A percentile compares a stretch with the other conserved stretches of the same genome.
These are phyloP conservation scores for Lyophyllum decastes DNA, from an alignment of 768 basidiomycete genomes.

Conservation along the genomic window DNA sequence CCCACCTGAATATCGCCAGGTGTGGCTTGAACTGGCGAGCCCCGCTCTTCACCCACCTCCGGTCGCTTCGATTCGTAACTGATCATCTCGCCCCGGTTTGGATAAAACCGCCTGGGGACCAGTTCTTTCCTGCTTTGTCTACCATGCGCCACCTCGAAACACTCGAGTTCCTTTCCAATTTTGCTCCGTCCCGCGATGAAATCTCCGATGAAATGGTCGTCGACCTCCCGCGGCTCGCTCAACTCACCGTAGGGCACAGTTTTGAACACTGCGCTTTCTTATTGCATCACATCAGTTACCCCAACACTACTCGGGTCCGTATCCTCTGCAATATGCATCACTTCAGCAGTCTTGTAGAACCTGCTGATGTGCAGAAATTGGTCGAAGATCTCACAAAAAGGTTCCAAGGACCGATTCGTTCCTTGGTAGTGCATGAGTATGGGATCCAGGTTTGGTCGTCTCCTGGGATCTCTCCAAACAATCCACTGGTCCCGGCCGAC, in stretches of 20 bases:
- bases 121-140: neutral
- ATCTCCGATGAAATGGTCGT: neutral
- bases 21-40: neutral
- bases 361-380: neutral
- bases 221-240: neutral
- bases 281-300: neutral
- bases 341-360: too few relatives aligned
- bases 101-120: neutral
- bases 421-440: neutral
- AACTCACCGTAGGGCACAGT: neutral
- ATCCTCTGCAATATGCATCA: neutral
- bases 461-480: neutral
- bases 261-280: neutral
- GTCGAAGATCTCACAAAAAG: neutral
- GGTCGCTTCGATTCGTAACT: too few relatives aligned
- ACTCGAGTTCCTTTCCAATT: too few relatives aligned
- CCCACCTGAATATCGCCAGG: neutral
- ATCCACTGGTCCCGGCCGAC: neutral
- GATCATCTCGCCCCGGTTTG: too few relatives aligned
- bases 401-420: neutral
- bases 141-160: neutral
- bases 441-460: neutral
- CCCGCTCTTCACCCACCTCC: neutral
- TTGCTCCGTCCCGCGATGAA: neutral
- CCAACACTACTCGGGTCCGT: neutral